Evolutionary conservation across 192 early-diverging fungal genomes (phyloP).

Genomic region (Umbelopsis sp.): DNA sequence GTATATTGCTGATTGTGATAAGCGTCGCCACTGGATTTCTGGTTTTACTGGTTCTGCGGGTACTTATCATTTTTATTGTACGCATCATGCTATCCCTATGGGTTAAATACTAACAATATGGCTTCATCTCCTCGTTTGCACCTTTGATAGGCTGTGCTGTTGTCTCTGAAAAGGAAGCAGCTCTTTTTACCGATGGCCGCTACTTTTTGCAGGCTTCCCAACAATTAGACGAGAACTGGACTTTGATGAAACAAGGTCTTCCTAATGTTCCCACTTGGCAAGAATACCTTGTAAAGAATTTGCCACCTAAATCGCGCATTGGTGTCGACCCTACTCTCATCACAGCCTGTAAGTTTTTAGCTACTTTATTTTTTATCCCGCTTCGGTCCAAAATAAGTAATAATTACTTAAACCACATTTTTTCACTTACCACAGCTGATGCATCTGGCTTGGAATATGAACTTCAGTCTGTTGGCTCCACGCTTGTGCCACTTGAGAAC

Average conservation of each 20-base stretch:
- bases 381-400: constrained; percentile 4
- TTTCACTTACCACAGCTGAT: constrained; percentile 25
- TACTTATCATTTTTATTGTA: constrained; percentile 1
- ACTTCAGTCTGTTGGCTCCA: constrained; percentile 51
- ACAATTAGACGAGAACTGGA: constrained; percentile 94
- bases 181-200: constrained; percentile 95
- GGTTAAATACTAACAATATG: neutral
- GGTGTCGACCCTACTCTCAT: constrained; percentile 92
- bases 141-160: constrained; percentile 72
- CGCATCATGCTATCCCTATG: neutral
- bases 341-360: constrained; percentile 60
- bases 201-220: constrained; percentile 96
- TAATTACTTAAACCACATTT: constrained; percentile 10
- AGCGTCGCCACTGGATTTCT: constrained; percentile 87
- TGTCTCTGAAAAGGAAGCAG: constrained; percentile 75
- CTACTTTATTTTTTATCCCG: neutral
- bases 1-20: constrained; percentile 91
- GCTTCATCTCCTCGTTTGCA: constrained; percentile 18
- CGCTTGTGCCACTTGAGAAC: constrained; percentile 68
- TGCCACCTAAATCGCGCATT: constrained; percentile 78
- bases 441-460: constrained; percentile 28
- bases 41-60: constrained; percentile 99
- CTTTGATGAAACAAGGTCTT: constrained; percentile 89
- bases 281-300: constrained; percentile 79
- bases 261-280: constrained; percentile 88